Conservation (phyloP, 2,329 filamentous ascomycete species). For the Fusarium torreyae region DNA sequence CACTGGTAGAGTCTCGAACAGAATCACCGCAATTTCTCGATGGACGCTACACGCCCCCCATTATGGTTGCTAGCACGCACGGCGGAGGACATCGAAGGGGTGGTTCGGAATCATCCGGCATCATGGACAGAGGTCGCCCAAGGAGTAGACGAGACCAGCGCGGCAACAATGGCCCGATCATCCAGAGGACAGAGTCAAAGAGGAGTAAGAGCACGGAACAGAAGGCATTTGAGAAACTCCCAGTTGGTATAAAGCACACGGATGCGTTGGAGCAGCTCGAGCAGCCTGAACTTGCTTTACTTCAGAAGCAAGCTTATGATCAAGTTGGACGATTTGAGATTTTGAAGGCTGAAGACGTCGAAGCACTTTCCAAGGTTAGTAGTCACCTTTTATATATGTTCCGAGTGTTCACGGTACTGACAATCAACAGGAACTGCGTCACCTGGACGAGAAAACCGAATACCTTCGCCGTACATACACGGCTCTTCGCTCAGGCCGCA, state of each 20-base stretch:
- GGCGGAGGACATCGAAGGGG: constrained; percentile 63
- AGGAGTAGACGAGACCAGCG: constrained; percentile 66
- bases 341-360: constrained; percentile 73
- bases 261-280: constrained; percentile 67
- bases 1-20: constrained; percentile 58
- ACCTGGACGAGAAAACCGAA: constrained; percentile 83
- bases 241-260: constrained; percentile 68
- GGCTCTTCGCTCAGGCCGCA: constrained; percentile 80
- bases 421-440: constrained; percentile 74
- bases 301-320: constrained; percentile 73
- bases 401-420: constrained; percentile 8
- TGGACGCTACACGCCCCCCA: constrained; percentile 50
- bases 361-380: constrained; percentile 73
- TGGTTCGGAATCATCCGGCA: constrained; percentile 70
- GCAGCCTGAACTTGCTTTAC: constrained; percentile 62
- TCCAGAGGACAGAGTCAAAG: constrained; percentile 60
- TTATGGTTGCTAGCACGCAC: constrained; percentile 31
- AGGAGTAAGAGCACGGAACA: constrained; percentile 67
- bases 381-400: constrained; percentile 32
- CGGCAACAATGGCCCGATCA: constrained; percentile 55
- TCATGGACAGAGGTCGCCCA: constrained; percentile 74
- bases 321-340: constrained; percentile 77
- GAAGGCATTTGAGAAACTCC: constrained; percentile 73
- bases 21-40: constrained; percentile 64
- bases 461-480: constrained; percentile 84